phyloP scores from a whole-genome alignment of 352 stramenopile species.

The Globisporangium splendens region DNA sequence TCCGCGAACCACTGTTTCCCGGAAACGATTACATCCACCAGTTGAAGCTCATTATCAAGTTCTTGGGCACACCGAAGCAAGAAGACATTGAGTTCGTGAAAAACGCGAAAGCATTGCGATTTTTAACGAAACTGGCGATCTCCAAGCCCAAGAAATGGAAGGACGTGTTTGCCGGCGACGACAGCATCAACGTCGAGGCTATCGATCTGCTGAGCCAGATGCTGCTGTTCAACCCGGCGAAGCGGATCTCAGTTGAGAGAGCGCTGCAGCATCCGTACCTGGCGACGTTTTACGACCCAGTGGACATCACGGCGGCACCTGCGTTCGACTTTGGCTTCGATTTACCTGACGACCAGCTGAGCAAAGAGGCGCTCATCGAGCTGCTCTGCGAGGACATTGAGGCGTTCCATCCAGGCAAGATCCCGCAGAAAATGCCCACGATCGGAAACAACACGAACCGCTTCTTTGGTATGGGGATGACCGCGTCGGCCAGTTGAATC shows the following conservation, averaged over 20 bases:
- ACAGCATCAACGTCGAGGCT: conserved; percentile 30
- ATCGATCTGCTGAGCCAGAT: conserved; percentile 85
- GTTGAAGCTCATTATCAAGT: conserved; percentile 94
- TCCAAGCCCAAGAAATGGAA: conserved; percentile 74
- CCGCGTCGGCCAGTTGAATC: conserved; percentile 35
- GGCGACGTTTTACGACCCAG: conserved; percentile 89
- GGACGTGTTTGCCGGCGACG: conserved; percentile 68
- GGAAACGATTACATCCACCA: conserved; percentile 99
- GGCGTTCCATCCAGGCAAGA: conserved; percentile 51
- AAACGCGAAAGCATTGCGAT: conserved; percentile 83
- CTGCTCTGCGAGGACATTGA: conserved; percentile 87
- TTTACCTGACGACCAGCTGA: conserved; percentile 63
- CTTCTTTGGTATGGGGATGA: conserved; percentile 56
- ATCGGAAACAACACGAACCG: conserved; percentile 21
- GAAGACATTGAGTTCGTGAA: conserved; percentile 89
- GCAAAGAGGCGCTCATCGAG: conserved; percentile 74
- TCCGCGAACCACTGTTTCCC: conserved; percentile 89
- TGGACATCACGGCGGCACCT: conserved; percentile 84
- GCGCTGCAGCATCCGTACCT: conserved; percentile 91
- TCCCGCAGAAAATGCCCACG: conserved; percentile 24
- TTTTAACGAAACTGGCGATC: conserved; percentile 37
- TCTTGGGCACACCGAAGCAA: conserved; percentile 83
- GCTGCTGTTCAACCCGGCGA: conserved; percentile 84
- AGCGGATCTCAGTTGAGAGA: conserved; percentile 91
- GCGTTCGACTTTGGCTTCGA: conserved; percentile 91